These are phyloP conservation scores for Cystofilobasidium macerans DNA, from an alignment of 768 basidiomycete species.

Conservation along the genomic window DNA sequence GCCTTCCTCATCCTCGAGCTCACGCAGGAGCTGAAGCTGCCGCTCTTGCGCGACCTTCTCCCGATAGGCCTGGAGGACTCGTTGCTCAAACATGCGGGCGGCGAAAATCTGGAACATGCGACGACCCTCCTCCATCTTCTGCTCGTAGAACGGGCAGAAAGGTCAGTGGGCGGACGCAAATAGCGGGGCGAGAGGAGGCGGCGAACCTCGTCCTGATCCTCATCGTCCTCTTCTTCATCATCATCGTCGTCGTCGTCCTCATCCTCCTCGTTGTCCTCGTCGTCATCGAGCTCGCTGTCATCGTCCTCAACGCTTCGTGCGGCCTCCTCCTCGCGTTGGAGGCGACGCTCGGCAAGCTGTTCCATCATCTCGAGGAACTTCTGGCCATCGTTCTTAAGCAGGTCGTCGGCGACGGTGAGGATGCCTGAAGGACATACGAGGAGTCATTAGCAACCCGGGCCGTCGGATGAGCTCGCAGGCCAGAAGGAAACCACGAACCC, in stretches of 20 bases:
- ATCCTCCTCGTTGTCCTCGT: constrained; percentile 51
- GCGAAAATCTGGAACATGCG: constrained; percentile 99
- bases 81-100: constrained; percentile 98
- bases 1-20: constrained; percentile 92
- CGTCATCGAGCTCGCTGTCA: constrained; percentile 48
- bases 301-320: constrained; percentile 51
- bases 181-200: constrained; percentile 29
- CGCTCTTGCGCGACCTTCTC: constrained; percentile 94
- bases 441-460: background rate
- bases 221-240: constrained; percentile 26
- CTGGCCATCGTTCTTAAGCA: constrained; percentile 95
- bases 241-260: constrained; percentile 43
- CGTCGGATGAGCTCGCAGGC: background rate
- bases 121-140: constrained; percentile 98
- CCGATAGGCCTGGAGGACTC: constrained; percentile 89
- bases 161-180: background rate
- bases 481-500: constrained; percentile 34
- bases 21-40: constrained; percentile 80
- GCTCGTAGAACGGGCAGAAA: constrained; percentile 52
- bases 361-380: constrained; percentile 99
- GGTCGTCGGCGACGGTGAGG: constrained; percentile 94
- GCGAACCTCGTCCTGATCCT: constrained; percentile 40
- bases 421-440: constrained; percentile 49
- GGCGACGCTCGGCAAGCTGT: constrained; percentile 84
- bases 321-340: constrained; percentile 72